phyloP scores from a whole-genome alignment of 305 asterid species.

The Solanum hybrid region DNA sequence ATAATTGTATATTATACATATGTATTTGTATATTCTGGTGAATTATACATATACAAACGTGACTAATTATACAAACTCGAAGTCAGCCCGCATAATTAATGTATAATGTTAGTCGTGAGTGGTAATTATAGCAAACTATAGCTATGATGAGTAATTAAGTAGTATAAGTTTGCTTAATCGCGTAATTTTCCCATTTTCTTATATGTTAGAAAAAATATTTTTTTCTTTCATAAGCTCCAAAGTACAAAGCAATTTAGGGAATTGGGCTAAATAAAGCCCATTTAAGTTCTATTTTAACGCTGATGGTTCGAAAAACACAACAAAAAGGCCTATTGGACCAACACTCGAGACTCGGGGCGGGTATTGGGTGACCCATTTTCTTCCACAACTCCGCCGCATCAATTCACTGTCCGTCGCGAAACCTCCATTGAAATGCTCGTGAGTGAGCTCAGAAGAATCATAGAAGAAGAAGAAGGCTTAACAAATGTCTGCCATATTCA shows the following conservation, averaged over 20 bases:
- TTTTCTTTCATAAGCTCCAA: background rate
- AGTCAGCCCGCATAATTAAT: too few species aligned
- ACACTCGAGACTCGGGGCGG: background rate
- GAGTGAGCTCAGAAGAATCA: background rate
- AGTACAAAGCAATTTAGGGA: background rate
- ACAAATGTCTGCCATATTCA: constrained; percentile 43
- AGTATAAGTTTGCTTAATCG: too few species aligned
- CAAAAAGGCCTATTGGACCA: background rate
- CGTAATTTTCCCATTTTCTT: too few species aligned
- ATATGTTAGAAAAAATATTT: background rate
- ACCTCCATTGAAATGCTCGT: constrained; percentile 3
- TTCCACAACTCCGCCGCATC: background rate
- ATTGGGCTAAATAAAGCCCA: background rate
- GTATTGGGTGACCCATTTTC: background rate
- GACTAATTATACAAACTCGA: too few species aligned
- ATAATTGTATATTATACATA: too few species aligned
- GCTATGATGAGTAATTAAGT: too few species aligned
- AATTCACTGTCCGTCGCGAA: background rate
- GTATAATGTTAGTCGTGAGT: too few species aligned
- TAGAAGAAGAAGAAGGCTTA: background rate
- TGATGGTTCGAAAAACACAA: background rate
- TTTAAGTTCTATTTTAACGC: background rate
- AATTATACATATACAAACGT: too few species aligned
- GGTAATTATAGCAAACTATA: too few species aligned
- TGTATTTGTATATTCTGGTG: too few species aligned